phyloP scores from a whole-genome alignment of 371 early-diverging fungal species.

The Mortierella sp. region DNA sequence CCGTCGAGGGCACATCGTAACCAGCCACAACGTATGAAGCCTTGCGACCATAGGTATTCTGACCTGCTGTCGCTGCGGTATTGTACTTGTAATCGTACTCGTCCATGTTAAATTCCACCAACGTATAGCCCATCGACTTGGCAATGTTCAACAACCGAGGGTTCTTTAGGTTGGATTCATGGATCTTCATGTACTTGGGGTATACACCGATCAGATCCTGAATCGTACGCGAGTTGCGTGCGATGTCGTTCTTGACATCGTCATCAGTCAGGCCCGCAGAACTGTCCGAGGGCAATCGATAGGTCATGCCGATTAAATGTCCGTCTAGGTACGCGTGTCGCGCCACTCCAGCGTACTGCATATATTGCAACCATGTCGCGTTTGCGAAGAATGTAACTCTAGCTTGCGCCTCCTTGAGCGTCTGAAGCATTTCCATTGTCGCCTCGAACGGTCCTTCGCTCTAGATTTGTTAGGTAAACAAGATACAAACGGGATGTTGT shows the following conservation, averaged over 20 bases:
- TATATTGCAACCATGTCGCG: slow-evolving; percentile 62
- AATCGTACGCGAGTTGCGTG: slow-evolving; percentile 35
- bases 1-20: slow-evolving; percentile 67
- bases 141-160: slow-evolving; percentile 56
- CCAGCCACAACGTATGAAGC: slow-evolving; percentile 65
- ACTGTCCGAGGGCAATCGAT: slow-evolving; percentile 59
- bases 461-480: slow-evolving; percentile 1
- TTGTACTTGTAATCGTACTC: slow-evolving; percentile 62
- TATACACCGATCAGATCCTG: slow-evolving; percentile 40
- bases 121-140: slow-evolving; percentile 59
- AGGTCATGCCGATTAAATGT: slow-evolving; percentile 70
- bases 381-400: slow-evolving; percentile 67
- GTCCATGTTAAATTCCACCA: slow-evolving; percentile 65
- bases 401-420: slow-evolving; percentile 61
- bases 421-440: slow-evolving; percentile 59
- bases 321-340: slow-evolving; percentile 64
- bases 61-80: slow-evolving; percentile 47
- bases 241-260: slow-evolving; percentile 58
- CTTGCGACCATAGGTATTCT: slow-evolving; percentile 64
- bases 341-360: slow-evolving; percentile 63
- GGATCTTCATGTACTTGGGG: slow-evolving; percentile 67
- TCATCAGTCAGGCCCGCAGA: slow-evolving; percentile 55
- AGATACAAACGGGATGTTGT: no score
- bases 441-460: slow-evolving; percentile 43
- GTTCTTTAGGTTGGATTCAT: slow-evolving; percentile 61